Evolutionary conservation across 192 early-diverging fungal species (phyloP).

Genomic region (Chytriomyces sp.): DNA sequence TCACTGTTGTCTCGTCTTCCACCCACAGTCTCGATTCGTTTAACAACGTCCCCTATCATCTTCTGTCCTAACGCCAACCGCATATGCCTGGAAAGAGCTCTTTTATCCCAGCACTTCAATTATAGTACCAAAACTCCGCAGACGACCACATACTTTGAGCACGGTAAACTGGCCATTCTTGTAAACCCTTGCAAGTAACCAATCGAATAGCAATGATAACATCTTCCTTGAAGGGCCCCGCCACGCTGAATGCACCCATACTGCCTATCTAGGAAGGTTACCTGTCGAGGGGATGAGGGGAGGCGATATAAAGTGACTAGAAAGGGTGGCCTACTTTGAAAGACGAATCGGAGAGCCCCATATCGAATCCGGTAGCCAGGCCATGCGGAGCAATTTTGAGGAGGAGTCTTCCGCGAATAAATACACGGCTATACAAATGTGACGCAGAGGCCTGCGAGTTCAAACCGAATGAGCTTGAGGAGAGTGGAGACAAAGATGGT

Average conservation of each 20-base stretch:
- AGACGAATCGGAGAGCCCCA: conserved; percentile 86
- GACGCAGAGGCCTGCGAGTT: conserved; percentile 49
- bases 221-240: conserved; percentile 83
- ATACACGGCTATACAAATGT: conserved; percentile 62
- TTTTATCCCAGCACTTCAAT: no score
- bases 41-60: no score
- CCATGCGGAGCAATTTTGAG: conserved; percentile 84
- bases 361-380: conserved; percentile 84
- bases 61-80: no score
- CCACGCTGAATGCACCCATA: conserved; percentile 83
- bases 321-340: conserved; percentile 82
- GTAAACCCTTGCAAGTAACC: conserved; percentile 77
- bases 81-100: no score
- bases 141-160: conserved; percentile 73
- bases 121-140: conserved; percentile 75
- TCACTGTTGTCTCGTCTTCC: no score
- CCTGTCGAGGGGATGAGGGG: conserved; percentile 83
- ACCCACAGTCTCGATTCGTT: no score
- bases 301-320: conserved; percentile 91
- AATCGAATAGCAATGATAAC: conserved; percentile 73
- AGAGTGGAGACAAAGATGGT: conserved; percentile 83
- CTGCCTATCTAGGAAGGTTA: conserved; percentile 74
- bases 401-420: conserved; percentile 56
- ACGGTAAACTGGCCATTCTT: conserved; percentile 72
- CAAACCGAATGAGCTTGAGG: conserved; percentile 86